Evolutionary conservation across 805 yeast genomes (phyloP), one percentile per base, ranked within the genome.

Genomic region (Schwanniomyces occidentalis): DNA sequence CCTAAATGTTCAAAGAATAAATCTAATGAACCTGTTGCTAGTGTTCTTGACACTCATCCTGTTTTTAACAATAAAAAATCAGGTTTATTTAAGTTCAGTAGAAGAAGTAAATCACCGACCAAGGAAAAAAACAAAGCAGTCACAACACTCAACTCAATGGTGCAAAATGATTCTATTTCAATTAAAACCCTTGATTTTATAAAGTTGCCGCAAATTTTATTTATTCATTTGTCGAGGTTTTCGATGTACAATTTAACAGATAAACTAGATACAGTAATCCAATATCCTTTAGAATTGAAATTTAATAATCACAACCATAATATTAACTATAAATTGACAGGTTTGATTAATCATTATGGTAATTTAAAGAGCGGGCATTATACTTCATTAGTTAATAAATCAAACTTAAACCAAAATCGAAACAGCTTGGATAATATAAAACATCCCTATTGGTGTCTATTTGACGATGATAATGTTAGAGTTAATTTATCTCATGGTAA

Each of bases 321-420:
- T 13, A 61, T 64, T 15, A 66, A 58, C 18, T 85, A 83, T 51
- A 73, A 66, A 41, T 58, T 85, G 23, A 69, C 69, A 37, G 85
- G 85, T 1, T 67, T 82, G 41, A 80, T 85, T 4, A 84, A 83
- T 49, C 95, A 85, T 52, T 67, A 71, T 37, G 93, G 95, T 2
- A 75, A 75, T 27, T 61, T 83, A 35, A 74, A 77, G 39, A 78
- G 85, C 32, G 95, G 95, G 0, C 95, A 85, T 55, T 85, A 85
- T 51, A 85, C 90, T 1, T 67, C 88, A 0, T 58, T 82, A 29
- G 80, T 82, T 3, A 75, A 80, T 46, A 80, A 72, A 46, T 49
- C 65, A 1, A 42, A 41, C 5, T 31, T 31, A 10, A 36, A 36
- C 10, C 38, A 40, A 12, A 24, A 32, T 8, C 16, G 27, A 3